phyloP scores from a whole-genome alignment of 768 basidiomycete species.

The Fomitopsis pulvina region DNA sequence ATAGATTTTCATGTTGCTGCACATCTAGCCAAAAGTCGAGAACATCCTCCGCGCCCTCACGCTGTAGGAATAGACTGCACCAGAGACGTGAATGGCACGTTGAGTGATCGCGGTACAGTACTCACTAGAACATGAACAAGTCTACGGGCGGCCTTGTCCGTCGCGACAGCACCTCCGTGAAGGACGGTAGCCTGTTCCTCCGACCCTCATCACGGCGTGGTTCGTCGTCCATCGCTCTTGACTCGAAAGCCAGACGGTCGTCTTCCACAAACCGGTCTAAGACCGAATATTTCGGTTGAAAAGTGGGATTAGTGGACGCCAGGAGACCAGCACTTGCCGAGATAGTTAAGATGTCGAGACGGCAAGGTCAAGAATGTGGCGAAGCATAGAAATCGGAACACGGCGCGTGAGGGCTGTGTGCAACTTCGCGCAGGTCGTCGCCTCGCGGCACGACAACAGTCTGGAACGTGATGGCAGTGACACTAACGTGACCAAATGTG shows the following conservation, averaged over 20 bases:
- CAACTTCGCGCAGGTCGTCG: not conserved
- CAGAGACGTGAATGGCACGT: slow-evolving; percentile 1
- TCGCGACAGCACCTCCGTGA: slow-evolving; percentile 86
- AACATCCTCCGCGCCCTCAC: slow-evolving; percentile 93
- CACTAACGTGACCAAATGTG: too few relatives aligned
- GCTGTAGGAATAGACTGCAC: slow-evolving; percentile 84
- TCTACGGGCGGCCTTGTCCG: slow-evolving; percentile 93
- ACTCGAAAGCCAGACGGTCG: not conserved
- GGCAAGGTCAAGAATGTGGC: not conserved
- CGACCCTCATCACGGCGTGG: slow-evolving; percentile 63
- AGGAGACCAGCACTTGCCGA: not conserved
- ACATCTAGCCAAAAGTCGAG: slow-evolving; percentile 99
- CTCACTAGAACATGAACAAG: slow-evolving; percentile 98
- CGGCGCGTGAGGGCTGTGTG: not conserved
- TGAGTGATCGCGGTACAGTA: slow-evolving; percentile 18
- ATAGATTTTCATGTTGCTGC: slow-evolving; percentile 98
- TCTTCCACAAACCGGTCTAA: not conserved
- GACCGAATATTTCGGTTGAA: not conserved
- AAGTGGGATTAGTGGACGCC: not conserved
- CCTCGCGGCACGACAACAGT: not conserved
- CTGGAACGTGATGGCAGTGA: too few relatives aligned
- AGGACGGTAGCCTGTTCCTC: slow-evolving; percentile 76
- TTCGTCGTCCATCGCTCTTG: slow-evolving; percentile 26
- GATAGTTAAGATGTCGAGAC: not conserved
- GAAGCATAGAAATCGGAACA: not conserved